phyloP scores from a whole-genome alignment of 345 rosid genomes.

The Noccaea caerulescens region DNA sequence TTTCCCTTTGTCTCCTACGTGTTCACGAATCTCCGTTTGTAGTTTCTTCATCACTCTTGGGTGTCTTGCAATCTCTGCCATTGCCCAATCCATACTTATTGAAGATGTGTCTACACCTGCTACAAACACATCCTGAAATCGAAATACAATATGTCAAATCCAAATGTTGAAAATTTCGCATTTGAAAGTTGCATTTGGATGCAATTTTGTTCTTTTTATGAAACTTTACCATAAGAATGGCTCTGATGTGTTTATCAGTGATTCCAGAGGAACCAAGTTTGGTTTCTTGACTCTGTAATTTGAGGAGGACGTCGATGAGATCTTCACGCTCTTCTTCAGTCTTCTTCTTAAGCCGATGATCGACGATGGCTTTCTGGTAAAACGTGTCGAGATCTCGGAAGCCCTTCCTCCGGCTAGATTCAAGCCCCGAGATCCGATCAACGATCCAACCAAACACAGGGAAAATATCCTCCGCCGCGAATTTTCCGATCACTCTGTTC shows the following conservation, averaged over 20 bases:
- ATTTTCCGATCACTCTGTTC: conserved; percentile 39
- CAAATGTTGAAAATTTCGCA: no score
- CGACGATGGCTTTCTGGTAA: conserved; percentile 40
- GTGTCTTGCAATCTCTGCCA: conserved; percentile 42
- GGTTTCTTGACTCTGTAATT: conserved; percentile 40
- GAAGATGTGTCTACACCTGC: conserved; percentile 44
- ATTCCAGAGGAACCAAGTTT: conserved; percentile 38
- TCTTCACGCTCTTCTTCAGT: conserved; percentile 40
- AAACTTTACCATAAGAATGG: conserved; percentile 41
- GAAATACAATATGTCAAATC: no score
- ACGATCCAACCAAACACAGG: conserved; percentile 43
- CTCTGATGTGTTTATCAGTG: conserved; percentile 46
- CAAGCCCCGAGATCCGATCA: conserved; percentile 39
- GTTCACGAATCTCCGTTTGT: conserved; percentile 46
- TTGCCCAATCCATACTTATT: conserved; percentile 40
- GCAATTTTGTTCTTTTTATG: no score
- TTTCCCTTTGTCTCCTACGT: conserved; percentile 31
- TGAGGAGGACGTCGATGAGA: conserved; percentile 41
- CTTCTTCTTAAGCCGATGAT: conserved; percentile 38
- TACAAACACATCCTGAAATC: conserved; percentile 39
- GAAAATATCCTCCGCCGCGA: conserved; percentile 43
- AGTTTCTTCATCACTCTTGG: conserved; percentile 46
- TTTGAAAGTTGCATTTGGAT: no score
- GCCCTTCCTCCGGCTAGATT: conserved; percentile 39
- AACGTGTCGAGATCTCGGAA: conserved; percentile 39